phyloP scores from a whole-genome alignment of 1,284 basidiomycete species.

The Veloporphyrellus conicus region DNA sequence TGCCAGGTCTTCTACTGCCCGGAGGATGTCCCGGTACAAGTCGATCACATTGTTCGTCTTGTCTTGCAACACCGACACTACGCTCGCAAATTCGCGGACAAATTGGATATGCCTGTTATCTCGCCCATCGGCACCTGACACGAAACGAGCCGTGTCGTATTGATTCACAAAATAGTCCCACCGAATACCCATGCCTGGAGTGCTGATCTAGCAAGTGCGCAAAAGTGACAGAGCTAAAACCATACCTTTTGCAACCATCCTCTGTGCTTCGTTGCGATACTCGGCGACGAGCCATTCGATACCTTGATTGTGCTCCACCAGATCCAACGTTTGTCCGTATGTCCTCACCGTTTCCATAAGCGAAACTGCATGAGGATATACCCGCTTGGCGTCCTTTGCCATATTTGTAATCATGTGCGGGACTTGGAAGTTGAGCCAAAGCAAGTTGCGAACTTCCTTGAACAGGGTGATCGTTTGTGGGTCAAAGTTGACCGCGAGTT shows the following conservation, averaged over 20 bases:
- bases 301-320: constrained; percentile 84
- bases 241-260: constrained; percentile 83
- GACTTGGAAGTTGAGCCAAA: constrained; percentile 94
- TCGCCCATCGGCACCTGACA: constrained; percentile 67
- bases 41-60: constrained; percentile 93
- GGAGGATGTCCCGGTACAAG: constrained; percentile 80
- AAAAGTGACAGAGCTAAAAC: background rate
- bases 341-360: constrained; percentile 98
- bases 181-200: constrained; percentile 79
- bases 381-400: constrained; percentile 96
- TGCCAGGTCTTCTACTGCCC: constrained; percentile 80
- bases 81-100: constrained; percentile 91
- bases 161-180: constrained; percentile 98
- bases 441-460: constrained; percentile 94
- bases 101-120: constrained; percentile 90
- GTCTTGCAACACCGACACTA: constrained; percentile 89
- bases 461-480: constrained; percentile 96
- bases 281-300: constrained; percentile 93
- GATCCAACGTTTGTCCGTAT: constrained; percentile 89
- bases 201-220: background rate
- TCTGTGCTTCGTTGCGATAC: constrained; percentile 84
- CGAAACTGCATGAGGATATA: constrained; percentile 97
- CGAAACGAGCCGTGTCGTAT: constrained; percentile 76
- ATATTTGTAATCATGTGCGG: constrained; percentile 93
- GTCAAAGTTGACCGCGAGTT: constrained; percentile 95